Evolutionary conservation across 106 monocot species (phyloP), one percentile per base, ranked within the genome.

Genomic region (Dactylorhiza incarnata): DNA sequence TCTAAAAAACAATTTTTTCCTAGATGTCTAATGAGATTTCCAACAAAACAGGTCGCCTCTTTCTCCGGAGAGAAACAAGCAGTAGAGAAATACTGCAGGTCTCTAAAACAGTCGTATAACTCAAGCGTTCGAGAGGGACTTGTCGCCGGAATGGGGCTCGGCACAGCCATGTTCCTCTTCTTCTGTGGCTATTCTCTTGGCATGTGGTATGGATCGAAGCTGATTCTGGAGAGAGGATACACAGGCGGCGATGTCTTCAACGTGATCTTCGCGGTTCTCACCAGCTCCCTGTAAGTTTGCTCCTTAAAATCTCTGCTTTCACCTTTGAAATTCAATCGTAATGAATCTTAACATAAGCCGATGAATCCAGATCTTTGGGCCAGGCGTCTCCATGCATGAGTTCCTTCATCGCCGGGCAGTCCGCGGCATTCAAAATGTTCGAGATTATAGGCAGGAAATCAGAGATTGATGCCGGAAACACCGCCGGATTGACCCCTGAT

Each of bases 271-370:
- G 81, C 92, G 50, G 87, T 93, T 55, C 74, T 87, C 43, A 83
- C 83, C 72, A 83, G 89, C 58, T 85, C 92, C 20, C 79, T 89
- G 92, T 93, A 82, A 89, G 89, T 84, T 69, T 26, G n/a, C 37
- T 37, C 37, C 37, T 37, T 3, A 37, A 37, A 37, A 37, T 37
- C 3, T 37, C 37, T 3, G 3, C 3, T 37, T 37, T 3, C 37
- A 37, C 37, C 2, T 0, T 3, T 37, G 3, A 37, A 37, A 3
- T 37, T 37, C 37, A 37, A 37, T 3, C 37, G 1, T 3, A 37
- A 37, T 37, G 37, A 37, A 37, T 37, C 37, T 37, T 37, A 37
- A 37, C 37, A 37, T 37, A 37, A 37, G 37, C 37, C 37, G 37
- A 15, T 24, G 22, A 22, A 5, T 16, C 1, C 81, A 87, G 87